These are phyloP conservation scores for Alternaria novae-zelandiae DNA, from an alignment of 2,329 filamentous ascomycete species.

Conservation along the genomic window DNA sequence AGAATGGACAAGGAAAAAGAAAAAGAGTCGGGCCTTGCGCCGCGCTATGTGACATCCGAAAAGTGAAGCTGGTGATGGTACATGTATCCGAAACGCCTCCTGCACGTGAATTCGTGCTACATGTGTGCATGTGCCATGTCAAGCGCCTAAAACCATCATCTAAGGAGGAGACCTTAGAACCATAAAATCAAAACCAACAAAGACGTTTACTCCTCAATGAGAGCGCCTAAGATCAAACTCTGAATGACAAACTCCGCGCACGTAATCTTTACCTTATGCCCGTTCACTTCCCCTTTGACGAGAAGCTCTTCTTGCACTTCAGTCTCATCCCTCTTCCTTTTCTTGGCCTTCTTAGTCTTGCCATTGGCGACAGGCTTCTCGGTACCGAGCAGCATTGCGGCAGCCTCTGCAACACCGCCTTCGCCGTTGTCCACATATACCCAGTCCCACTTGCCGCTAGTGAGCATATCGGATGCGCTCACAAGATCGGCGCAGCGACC, in stretches of 20 bases:
- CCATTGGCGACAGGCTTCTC: constrained; percentile 15
- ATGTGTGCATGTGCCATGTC: background rate
- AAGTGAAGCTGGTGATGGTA: background rate
- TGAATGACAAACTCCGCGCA: constrained; percentile 90
- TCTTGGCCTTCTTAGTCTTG: constrained; percentile 39
- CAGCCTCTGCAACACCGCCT: constrained; percentile 61
- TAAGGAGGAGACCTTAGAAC: background rate
- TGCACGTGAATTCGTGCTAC: background rate
- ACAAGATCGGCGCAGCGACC: constrained; percentile 69
- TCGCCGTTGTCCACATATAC: constrained; percentile 79
- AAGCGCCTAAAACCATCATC: background rate
- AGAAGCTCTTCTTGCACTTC: constrained; percentile 32
- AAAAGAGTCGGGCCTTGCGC: background rate
- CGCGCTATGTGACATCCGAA: background rate
- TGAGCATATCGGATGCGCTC: constrained; percentile 67
- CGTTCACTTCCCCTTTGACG: constrained; percentile 45
- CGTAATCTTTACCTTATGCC: constrained; percentile 69
- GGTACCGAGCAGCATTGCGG: constrained; percentile 56
- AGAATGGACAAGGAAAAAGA: background rate
- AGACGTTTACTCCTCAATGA: constrained; percentile 66
- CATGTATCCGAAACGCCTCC: background rate
- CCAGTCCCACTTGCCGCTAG: constrained; percentile 72
- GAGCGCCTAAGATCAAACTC: constrained; percentile 83
- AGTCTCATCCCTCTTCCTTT: constrained; percentile 51
- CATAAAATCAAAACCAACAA: background rate